Evolutionary conservation across 2,329 filamentous ascomycete species (phyloP).

Genomic region (Botryotinia globosa): DNA sequence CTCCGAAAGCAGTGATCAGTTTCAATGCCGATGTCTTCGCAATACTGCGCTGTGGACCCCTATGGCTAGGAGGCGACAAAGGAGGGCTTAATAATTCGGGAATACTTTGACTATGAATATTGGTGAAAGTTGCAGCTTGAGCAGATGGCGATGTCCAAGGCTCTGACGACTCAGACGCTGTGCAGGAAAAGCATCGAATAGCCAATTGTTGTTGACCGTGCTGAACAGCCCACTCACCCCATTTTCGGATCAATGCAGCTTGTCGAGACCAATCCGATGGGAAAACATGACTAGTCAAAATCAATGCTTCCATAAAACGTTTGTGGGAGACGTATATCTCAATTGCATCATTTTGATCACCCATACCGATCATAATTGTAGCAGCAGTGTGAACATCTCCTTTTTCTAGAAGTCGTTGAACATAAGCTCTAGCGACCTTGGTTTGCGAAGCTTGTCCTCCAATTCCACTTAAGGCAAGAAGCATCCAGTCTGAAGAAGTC

Average conservation of each 20-base stretch:
- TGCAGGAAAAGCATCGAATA: conserved; percentile 90
- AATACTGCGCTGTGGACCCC: conserved; percentile 59
- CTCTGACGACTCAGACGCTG: conserved; percentile 77
- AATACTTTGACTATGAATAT: conserved; percentile 56
- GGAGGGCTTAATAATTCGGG: conserved; percentile 66
- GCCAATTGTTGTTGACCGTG: conserved; percentile 86
- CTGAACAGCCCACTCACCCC: conserved; percentile 88
- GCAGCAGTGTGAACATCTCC: conserved; percentile 90
- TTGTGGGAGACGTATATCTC: conserved; percentile 93
- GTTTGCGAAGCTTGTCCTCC: conserved; percentile 75
- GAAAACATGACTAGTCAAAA: conserved; percentile 79
- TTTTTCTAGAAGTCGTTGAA: conserved; percentile 83
- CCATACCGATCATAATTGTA: conserved; percentile 88
- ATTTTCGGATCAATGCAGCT: conserved; percentile 82
- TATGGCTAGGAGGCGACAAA: conserved; percentile 67
- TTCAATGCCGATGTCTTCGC: conserved; percentile 83
- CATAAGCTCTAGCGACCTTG: conserved; percentile 85
- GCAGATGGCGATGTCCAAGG: conserved; percentile 86
- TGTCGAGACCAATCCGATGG: conserved; percentile 90
- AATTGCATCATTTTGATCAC: conserved; percentile 89
- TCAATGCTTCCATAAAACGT: conserved; percentile 86
- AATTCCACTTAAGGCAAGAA: conserved; percentile 86
- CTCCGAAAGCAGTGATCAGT: conserved; percentile 85
- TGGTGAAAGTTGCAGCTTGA: conserved; percentile 56
- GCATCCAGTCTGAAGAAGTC: conserved; percentile 95